These are phyloP conservation scores for Hyphopichia buzzinii DNA, from an alignment of 1,139 yeast genomes.

Conservation along the genomic window DNA sequence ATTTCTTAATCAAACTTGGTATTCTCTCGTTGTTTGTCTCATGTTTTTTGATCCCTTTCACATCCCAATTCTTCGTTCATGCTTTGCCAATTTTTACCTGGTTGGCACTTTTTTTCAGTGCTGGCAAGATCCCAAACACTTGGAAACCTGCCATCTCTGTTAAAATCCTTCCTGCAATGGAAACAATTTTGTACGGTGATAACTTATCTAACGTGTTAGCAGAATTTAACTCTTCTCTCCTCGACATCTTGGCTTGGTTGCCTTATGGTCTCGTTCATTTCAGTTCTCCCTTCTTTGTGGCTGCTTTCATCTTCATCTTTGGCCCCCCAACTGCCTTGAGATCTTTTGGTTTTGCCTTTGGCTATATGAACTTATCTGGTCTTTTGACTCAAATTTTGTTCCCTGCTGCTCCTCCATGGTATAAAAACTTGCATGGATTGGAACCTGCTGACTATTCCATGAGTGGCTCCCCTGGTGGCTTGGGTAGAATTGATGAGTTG, in stretches of 20 bases:
- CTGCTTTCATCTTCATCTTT: conserved; percentile 74
- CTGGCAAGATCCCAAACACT: conserved; percentile 70
- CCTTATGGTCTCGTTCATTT: conserved; percentile 95
- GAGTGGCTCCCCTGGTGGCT: conserved; percentile 96
- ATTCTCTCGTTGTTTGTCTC: conserved; percentile 34
- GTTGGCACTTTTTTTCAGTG: conserved; percentile 80
- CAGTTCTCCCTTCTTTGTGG: conserved; percentile 84
- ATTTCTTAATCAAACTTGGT: conserved; percentile 44
- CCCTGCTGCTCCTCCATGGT: conserved; percentile 99
- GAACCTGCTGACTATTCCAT: conserved; percentile 89
- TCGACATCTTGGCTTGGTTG: conserved; percentile 90
- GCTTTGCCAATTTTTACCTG: conserved; percentile 87
- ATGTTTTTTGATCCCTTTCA: conserved; percentile 64
- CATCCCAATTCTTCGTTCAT: conserved; percentile 81
- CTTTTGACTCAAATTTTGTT: conserved; percentile 76
- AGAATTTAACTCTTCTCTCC: conserved; percentile 58
- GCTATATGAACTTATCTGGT: conserved; percentile 91
- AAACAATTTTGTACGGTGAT: conserved; percentile 91
- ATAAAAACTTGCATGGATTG: conserved; percentile 79
- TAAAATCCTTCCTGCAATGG: conserved; percentile 89
- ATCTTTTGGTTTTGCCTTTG: conserved; percentile 91
- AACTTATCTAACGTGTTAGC: conserved; percentile 86
- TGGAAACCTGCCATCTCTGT: conserved; percentile 91
- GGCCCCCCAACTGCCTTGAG: conserved; percentile 91
- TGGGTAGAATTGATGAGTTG: conserved; percentile 80